phyloP scores from a whole-genome alignment of 352 stramenopile genomes.

The Phytopythium boreale region DNA sequence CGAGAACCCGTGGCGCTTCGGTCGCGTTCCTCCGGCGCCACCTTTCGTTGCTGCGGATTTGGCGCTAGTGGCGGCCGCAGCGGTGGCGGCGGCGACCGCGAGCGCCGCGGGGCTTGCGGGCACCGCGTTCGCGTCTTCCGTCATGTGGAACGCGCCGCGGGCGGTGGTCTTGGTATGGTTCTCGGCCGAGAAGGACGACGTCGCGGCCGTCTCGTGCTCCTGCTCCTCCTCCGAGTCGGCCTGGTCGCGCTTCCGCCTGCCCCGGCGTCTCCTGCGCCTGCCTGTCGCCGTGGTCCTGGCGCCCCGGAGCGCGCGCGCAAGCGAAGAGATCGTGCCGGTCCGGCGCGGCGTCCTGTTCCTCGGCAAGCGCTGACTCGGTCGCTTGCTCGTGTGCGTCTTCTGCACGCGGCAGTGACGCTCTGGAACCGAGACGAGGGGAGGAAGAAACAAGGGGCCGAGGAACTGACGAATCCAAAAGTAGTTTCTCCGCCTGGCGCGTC shows the following conservation, averaged over 20 bases:
- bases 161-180: background rate
- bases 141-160: background rate
- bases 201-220: background rate
- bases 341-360: too few species aligned
- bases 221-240: background rate
- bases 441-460: background rate
- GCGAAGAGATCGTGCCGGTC: too few species aligned
- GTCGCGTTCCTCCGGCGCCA: constrained; percentile 28
- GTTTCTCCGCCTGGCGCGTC: background rate
- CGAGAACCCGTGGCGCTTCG: constrained; percentile 57
- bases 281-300: background rate
- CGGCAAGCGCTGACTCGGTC: too few species aligned
- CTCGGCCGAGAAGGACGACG: background rate
- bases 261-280: background rate
- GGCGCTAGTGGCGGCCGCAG: constrained; percentile 12
- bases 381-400: too few species aligned
- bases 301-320: too few species aligned
- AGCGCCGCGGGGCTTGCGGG: constrained; percentile 10
- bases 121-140: background rate
- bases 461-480: constrained; percentile 3
- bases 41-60: constrained; percentile 15
- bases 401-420: too few species aligned
- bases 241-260: background rate
- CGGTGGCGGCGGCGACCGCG: constrained; percentile 13
- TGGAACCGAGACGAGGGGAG: too few species aligned